A percentile compares a stretch with the other conserved stretches of the same genome.
These are phyloP conservation scores for Neodidymelliopsis sp. DNA, from an alignment of 2,329 filamentous ascomycete species.

Conservation along the genomic window DNA sequence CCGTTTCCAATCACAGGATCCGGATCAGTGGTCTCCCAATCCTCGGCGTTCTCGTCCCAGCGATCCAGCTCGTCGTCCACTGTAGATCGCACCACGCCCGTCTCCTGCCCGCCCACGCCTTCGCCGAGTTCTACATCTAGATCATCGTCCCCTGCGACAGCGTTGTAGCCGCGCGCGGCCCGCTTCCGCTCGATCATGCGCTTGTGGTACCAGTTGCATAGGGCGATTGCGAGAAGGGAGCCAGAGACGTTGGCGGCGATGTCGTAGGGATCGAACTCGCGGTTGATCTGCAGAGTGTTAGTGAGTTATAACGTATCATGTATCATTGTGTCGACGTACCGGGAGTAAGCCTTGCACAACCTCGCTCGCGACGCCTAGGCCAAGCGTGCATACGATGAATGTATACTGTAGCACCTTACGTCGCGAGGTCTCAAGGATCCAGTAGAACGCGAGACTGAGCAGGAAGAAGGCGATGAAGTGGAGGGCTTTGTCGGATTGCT, in stretches of 20 bases:
- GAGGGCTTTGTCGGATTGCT: conserved; percentile 81
- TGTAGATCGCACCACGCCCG: conserved; percentile 61
- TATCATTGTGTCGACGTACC: conserved; percentile 37
- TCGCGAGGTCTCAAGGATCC: conserved; percentile 91
- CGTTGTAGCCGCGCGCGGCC: conserved; percentile 73
- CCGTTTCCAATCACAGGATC: conserved; percentile 36
- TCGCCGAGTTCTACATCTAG: conserved; percentile 79
- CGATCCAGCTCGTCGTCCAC: conserved; percentile 88
- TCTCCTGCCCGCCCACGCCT: conserved; percentile 64
- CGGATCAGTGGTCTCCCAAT: conserved; percentile 68
- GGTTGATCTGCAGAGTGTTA: conserved; percentile 50
- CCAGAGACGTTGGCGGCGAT: conserved; percentile 88
- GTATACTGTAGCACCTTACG: conserved; percentile 86
- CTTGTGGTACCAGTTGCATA: conserved; percentile 92
- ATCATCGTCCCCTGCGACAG: conserved; percentile 69
- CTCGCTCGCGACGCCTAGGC: conserved; percentile 76
- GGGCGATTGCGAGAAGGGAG: conserved; percentile 71
- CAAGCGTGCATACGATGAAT: conserved; percentile 77
- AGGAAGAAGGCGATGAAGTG: conserved; percentile 90
- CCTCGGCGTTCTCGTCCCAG: conserved; percentile 86
- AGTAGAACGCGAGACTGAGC: conserved; percentile 90
- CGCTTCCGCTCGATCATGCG: conserved; percentile 92
- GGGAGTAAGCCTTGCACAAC: conserved; percentile 77
- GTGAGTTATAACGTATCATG: conserved; percentile 15
- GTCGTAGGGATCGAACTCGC: conserved; percentile 78